Evolutionary conservation across 371 early-diverging fungal genomes (phyloP).

Genomic region (Mortierella sp.): DNA sequence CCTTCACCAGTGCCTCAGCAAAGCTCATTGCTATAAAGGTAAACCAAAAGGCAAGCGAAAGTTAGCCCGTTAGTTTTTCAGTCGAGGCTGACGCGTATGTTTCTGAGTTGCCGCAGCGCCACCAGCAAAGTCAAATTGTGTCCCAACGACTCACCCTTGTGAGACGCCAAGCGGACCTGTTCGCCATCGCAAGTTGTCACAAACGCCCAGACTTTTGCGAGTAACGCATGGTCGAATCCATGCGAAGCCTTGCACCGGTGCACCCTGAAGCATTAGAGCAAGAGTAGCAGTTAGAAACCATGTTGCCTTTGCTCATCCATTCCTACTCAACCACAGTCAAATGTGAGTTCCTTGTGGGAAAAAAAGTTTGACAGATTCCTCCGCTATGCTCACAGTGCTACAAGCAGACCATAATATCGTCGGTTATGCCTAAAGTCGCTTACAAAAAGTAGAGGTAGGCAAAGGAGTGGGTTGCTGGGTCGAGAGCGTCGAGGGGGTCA

Average conservation of each 20-base stretch:
- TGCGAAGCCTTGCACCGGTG: conserved; percentile 52
- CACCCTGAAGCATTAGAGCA: conserved; percentile 20
- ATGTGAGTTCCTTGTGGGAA: neutral
- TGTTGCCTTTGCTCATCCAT: neutral
- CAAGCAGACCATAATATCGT: neutral
- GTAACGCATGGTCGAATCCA: conserved; percentile 52
- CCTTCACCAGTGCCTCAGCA: conserved; percentile 62
- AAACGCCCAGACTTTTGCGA: conserved; percentile 60
- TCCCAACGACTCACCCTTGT: conserved; percentile 57
- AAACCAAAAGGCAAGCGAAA: neutral
- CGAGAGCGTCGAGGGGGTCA: conserved; percentile 72
- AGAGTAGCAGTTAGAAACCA: neutral
- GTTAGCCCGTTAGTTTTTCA: neutral
- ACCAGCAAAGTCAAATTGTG: conserved; percentile 9
- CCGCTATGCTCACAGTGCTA: neutral
- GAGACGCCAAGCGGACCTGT: conserved; percentile 60
- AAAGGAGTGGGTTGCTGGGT: conserved; percentile 66
- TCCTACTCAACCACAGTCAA: neutral
- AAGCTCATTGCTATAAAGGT: conserved; percentile 57
- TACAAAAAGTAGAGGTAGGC: conserved; percentile 76
- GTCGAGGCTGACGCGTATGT: conserved; percentile 5
- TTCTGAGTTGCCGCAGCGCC: conserved; percentile 38
- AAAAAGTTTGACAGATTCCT: neutral
- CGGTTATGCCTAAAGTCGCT: conserved; percentile 11
- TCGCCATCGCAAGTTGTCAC: conserved; percentile 63